These are phyloP conservation scores for Pythium myriotylum DNA, from an alignment of 352 stramenopile species.

Conservation along the genomic window DNA sequence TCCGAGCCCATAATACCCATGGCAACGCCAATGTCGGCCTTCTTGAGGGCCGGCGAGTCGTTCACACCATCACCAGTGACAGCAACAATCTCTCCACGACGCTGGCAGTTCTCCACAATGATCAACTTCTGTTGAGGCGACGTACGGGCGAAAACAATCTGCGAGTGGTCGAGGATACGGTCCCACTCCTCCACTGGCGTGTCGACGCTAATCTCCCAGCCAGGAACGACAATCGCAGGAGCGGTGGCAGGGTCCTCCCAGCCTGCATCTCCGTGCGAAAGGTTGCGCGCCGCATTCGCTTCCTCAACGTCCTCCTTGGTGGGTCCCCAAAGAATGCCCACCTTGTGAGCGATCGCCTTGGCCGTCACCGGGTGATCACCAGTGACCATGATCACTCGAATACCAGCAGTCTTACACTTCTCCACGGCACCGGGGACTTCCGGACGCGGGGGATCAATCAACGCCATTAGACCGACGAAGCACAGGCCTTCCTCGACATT, in stretches of 20 bases:
- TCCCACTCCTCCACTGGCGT: constrained; percentile 87
- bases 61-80: constrained; percentile 99
- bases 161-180: constrained; percentile 76
- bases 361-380: constrained; percentile 82
- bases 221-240: constrained; percentile 83
- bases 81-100: constrained; percentile 87
- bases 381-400: constrained; percentile 86
- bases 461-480: constrained; percentile 87
- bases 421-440: constrained; percentile 60
- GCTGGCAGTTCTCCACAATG: constrained; percentile 93
- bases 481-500: constrained; percentile 73
- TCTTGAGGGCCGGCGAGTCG: constrained; percentile 96
- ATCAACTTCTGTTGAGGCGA: constrained; percentile 94
- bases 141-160: constrained; percentile 96
- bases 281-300: constrained; percentile 60
- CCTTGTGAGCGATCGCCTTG: constrained; percentile 89
- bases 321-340: constrained; percentile 91
- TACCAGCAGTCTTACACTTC: constrained; percentile 74
- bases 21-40: constrained; percentile 97
- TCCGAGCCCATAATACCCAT: constrained; percentile 98
- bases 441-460: constrained; percentile 86
- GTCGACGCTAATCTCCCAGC: constrained; percentile 77
- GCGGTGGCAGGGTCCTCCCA: constrained; percentile 72
- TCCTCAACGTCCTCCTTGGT: constrained; percentile 86
- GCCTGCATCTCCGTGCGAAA: constrained; percentile 63